These are phyloP conservation scores for Tricholoma sp. DNA, from an alignment of 768 basidiomycete genomes.

Conservation along the genomic window DNA sequence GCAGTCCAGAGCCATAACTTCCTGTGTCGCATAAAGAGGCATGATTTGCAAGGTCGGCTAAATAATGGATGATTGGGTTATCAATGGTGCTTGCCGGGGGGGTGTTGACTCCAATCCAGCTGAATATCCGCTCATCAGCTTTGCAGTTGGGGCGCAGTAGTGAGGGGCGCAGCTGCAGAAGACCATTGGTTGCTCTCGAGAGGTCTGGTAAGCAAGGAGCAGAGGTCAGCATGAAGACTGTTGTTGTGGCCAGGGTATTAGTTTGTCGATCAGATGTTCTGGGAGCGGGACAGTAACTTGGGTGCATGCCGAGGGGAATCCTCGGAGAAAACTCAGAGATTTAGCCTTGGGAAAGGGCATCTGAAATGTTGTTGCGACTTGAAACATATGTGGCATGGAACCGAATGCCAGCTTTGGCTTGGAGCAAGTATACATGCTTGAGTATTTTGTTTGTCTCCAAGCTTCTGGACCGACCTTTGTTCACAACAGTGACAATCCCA, in stretches of 20 bases:
- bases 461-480: no score
- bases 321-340: no score
- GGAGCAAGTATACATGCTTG: no score
- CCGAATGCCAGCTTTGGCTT: not conserved
- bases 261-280: not conserved
- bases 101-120: conserved; percentile 28
- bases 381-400: not conserved
- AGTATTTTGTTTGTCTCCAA: no score
- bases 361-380: not conserved
- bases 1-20: not conserved
- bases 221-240: not conserved
- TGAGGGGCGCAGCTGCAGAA: conserved; percentile 12
- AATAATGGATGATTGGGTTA: not conserved
- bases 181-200: not conserved
- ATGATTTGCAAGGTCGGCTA: not conserved
- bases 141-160: conserved; percentile 17
- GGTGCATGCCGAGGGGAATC: not conserved
- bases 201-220: not conserved
- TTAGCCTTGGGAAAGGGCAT: no score
- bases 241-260: not conserved
- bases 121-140: conserved; percentile 20
- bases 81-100: conserved; percentile 14
- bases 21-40: not conserved
- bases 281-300: not conserved
- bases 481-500: no score